Conservation (phyloP, 805 yeast genomes). For the Lipomyces orientalis region DNA sequence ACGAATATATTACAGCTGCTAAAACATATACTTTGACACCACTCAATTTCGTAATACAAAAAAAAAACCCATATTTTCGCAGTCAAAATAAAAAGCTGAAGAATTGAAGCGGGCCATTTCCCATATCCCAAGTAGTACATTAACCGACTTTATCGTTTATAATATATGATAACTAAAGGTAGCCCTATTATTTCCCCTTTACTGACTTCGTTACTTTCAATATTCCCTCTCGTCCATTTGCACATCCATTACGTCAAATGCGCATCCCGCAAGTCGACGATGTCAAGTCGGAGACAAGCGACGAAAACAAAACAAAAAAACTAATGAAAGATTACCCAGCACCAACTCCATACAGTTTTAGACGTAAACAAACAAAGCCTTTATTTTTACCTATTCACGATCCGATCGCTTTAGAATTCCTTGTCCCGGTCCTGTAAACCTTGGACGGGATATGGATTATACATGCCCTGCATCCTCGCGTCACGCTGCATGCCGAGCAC, state of each 20-base stretch:
- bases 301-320: conserved; percentile 5
- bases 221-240: neutral
- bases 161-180: neutral
- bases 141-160: neutral
- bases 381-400: neutral
- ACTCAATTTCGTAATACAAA: neutral
- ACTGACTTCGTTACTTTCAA: neutral
- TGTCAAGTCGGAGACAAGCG: neutral
- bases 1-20: neutral
- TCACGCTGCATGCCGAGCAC: conserved; percentile 25
- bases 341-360: conserved; percentile 4
- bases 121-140: neutral
- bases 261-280: neutral
- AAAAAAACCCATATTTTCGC: neutral
- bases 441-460: conserved; percentile 32
- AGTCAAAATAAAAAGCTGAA: neutral
- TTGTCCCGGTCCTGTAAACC: conserved; percentile 34
- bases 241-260: neutral
- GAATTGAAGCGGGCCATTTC: neutral
- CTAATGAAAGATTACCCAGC: neutral
- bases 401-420: conserved; percentile 25
- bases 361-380: neutral
- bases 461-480: conserved; percentile 29
- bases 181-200: neutral
- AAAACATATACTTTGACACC: neutral